Base-by-base conservation (phyloP, 2,329 filamentous ascomycete species). In the Alternaria sp. region DNA sequence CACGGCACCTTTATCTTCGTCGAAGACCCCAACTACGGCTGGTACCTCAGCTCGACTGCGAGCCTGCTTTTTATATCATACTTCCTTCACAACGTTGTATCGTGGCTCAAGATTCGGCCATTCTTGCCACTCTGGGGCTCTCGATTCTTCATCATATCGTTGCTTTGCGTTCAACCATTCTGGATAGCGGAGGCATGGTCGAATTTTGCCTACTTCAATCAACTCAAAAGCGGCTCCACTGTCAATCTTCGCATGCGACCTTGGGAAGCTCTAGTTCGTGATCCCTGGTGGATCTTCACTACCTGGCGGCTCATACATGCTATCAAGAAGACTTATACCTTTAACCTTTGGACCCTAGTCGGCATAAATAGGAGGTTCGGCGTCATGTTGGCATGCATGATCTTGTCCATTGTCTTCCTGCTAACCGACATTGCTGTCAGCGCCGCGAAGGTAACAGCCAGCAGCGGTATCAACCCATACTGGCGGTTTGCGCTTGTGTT, bases 201-300 rank as follows among this genome's bases (percentile, higher is more conserved):
- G 7, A 78, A 78, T 59, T 78, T 75, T 32, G 63, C 65, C 16
- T 78, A 78, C 65, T 78, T 78, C 66, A 78, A 78, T 45, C 62
- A 63, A 4, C 65, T 78, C 2, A 16, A 14, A 14, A 30, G 12
- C 16, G 74, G 75, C 4, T 72, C 70, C 11, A 60, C 68, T 9
- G 72, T 62, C 16, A 78, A 77, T 36, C 60, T 66, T 8, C 69
- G 57, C 5, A 76, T 70, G 62, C 62, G 75, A 3, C 74, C 75
- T 2, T 78, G 65, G 64, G 75, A 78, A 64, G 75, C 75, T 2
- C 62, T 78, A 2, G 36, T 71, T 6, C 70, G 75, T 7, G 75
- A 77, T 27, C 75, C 75, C 0, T 78, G 74, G 75, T 78, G 75
- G 75, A 78, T 78, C 14, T 78, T 76, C 40, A 78, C 74, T 0